A percentile compares a stretch with the other conserved stretches of the same genome.
Conservation (phyloP, 2,329 filamentous ascomycete genomes). For the Arthrobotrys sinensis region DNA sequence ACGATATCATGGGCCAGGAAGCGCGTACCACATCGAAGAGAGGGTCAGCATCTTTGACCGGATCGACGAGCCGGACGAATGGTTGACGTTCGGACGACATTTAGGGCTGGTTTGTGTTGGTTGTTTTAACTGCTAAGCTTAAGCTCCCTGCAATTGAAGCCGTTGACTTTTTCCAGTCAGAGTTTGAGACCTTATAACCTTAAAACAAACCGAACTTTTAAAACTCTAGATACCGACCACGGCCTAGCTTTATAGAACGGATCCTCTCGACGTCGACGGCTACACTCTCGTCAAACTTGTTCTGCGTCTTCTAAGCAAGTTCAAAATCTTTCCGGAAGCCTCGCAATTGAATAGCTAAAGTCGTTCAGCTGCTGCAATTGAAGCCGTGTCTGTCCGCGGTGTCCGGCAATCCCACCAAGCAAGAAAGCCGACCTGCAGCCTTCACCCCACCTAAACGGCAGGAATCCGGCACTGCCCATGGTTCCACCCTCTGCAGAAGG, state of each 20-base stretch:
- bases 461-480: neutral
- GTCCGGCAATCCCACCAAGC: too few relatives aligned
- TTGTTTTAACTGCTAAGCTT: neutral
- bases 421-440: neutral
- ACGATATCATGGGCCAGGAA: neutral
- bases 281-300: neutral
- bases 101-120: slow-evolving; percentile 26
- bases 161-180: neutral
- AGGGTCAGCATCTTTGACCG: slow-evolving; percentile 46
- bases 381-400: neutral
- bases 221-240: neutral
- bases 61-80: slow-evolving; percentile 52
- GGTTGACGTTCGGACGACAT: slow-evolving; percentile 40
- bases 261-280: neutral
- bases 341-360: neutral
- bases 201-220: neutral
- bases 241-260: neutral
- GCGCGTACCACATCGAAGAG: slow-evolving; percentile 55
- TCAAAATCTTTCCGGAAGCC: neutral
- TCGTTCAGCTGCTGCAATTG: neutral
- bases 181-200: neutral
- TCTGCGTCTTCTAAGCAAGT: neutral
- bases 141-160: neutral
- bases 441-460: neutral
- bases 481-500: slow-evolving; percentile 3